phyloP scores from a whole-genome alignment of 345 rosid species.

The Eucalyptus camaldulensis region DNA sequence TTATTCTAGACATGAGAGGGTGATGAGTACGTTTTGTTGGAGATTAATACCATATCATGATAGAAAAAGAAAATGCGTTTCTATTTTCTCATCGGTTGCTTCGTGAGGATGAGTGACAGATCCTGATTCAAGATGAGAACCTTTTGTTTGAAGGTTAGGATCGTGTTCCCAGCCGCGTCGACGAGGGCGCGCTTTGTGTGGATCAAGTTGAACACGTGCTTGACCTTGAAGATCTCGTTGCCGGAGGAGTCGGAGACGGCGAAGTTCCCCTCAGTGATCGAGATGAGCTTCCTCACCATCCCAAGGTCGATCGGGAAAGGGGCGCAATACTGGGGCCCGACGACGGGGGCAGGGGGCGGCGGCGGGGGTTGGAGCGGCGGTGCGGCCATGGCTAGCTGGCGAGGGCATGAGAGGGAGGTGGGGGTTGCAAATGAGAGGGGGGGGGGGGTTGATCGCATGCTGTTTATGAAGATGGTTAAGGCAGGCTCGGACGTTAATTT shows the following conservation, averaged over 20 bases:
- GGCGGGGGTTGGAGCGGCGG: background rate
- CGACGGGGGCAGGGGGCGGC: background rate
- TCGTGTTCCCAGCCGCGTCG: background rate
- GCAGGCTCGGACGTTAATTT: background rate
- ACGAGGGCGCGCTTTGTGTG: background rate
- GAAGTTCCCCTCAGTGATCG: background rate
- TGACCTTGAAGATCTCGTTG: constrained; percentile 4
- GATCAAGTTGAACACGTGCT: background rate
- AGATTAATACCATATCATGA: background rate
- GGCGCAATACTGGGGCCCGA: constrained; percentile 5
- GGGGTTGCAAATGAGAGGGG: background rate
- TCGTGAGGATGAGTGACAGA: background rate
- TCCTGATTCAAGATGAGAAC: background rate
- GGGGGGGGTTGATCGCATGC: background rate
- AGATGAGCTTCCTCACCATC: background rate
- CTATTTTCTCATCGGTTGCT: background rate
- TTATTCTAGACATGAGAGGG: background rate
- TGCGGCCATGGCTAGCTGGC: background rate
- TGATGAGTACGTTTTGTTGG: background rate
- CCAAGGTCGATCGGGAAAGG: constrained; percentile 6
- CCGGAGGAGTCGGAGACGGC: constrained; percentile 2
- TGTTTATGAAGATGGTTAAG: background rate
- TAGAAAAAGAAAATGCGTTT: background rate
- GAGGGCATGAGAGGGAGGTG: background rate
- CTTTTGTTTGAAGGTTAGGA: background rate